Evolutionary conservation across 345 rosid genomes (phyloP).

Genomic region (Eucalyptus victrix): DNA sequence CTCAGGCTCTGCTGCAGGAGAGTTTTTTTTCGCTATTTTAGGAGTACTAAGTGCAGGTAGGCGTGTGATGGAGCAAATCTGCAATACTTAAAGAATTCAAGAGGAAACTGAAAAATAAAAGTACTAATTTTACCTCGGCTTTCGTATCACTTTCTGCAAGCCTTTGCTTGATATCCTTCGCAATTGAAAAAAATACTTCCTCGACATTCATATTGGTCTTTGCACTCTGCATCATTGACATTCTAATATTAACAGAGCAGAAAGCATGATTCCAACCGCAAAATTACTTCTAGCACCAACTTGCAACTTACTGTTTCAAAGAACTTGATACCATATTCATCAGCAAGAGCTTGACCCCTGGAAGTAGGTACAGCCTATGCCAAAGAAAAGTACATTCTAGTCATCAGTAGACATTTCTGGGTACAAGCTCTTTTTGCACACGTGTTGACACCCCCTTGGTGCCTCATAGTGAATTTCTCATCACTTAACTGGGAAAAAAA

Average conservation of each 20-base stretch:
- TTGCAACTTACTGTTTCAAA: conserved; percentile 54
- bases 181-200: conserved; percentile 56
- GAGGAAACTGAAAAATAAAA: not conserved
- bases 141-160: conserved; percentile 38
- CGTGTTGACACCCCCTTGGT: not conserved
- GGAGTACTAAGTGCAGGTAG: not conserved
- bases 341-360: conserved; percentile 82
- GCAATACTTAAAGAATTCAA: not conserved
- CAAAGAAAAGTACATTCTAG: not conserved
- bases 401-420: not conserved
- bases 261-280: not conserved
- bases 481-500: not conserved
- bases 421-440: not conserved
- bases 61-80: not conserved
- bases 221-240: conserved; percentile 30
- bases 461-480: not conserved
- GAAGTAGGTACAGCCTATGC: conserved; percentile 65
- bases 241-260: not conserved
- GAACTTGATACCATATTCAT: conserved; percentile 74
- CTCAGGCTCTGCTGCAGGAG: not conserved
- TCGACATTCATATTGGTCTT: conserved; percentile 53
- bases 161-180: conserved; percentile 43
- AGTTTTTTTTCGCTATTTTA: not conserved
- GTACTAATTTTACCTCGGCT: conserved; percentile 20
- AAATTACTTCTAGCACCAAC: not conserved